Base-by-base conservation (phyloP, 2,329 filamentous ascomycete genomes). In the Allantophomopsis lycopodina region DNA sequence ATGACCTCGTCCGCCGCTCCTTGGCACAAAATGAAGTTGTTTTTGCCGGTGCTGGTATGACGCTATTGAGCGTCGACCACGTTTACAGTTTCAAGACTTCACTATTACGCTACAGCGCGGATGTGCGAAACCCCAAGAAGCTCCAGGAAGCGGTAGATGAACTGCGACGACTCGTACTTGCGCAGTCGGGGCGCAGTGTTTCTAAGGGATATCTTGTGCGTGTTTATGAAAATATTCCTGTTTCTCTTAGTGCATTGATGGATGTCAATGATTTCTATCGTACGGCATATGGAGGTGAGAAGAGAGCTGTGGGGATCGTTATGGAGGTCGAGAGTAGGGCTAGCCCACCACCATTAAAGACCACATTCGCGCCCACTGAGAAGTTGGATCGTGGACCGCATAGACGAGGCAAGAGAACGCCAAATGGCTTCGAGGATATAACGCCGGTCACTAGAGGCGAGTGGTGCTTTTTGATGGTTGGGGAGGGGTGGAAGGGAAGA, bases 1-100 rank as follows among this genome's bases (percentile, higher is more conserved):
- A 59, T 32, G 65, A 71, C 38, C 60, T 81, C 13, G 61, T 79
- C 36, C 62, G 65, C 40, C 65, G 68, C 41, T 79, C 73, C 20
- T 60, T 76, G 18, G 51, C 59, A 32, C 77, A 81, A 48, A 74
- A 78, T 51, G 71, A 77, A 42, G 56, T 73, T 17, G 61, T 81
- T 39, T 80, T 77, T 61, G 66, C 67, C 2, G 66, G 71, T 2
- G 68, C 72, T 18, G 73, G 73, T 14, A 62, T 82, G 10, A 76
- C 68, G 0, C 58, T 82, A 7, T 54, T 79, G 12, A 66, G 73
- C 0, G 63, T 79, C 10, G 76, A 81, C 54, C 65, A 73, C 37
- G 55, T 79, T 35, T 82, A 79, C 58, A 75, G 71, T 33, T 73
- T 82, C 59, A 79, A 79, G 54, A 63, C 65, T 36, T 71, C 73